These are phyloP conservation scores for Phytophthora cactorum DNA, from an alignment of 352 stramenopile species.

Conservation along the genomic window DNA sequence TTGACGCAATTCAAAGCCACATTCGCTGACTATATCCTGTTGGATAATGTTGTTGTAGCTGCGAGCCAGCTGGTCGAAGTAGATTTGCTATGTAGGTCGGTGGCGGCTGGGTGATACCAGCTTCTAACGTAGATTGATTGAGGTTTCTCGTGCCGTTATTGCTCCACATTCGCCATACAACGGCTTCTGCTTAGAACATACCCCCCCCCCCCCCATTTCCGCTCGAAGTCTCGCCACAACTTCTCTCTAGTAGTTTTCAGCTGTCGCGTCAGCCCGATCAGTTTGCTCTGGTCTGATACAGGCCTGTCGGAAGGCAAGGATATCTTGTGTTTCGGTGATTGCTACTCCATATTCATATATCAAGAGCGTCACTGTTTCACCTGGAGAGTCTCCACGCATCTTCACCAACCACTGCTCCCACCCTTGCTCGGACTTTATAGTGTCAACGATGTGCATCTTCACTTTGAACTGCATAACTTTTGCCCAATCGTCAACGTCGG, in stretches of 20 bases:
- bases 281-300: background rate
- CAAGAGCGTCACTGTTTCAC: background rate
- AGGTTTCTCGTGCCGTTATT: background rate
- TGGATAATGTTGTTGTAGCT: background rate
- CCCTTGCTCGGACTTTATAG: background rate
- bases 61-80: background rate
- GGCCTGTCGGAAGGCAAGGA: background rate
- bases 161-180: background rate
- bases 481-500: background rate
- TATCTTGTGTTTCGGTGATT: background rate
- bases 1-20: background rate
- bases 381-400: background rate
- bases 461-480: background rate
- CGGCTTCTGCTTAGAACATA: background rate
- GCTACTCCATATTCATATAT: constrained; percentile 1
- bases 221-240: background rate
- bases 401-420: background rate
- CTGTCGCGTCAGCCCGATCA: background rate
- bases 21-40: background rate
- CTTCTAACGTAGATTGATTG: background rate
- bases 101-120: background rate
- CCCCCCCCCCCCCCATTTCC: background rate
- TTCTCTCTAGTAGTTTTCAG: background rate
- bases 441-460: background rate
- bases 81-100: background rate